Base-by-base conservation (phyloP, 2,329 filamentous ascomycete genomes). In the Mycogone perniciosa region DNA sequence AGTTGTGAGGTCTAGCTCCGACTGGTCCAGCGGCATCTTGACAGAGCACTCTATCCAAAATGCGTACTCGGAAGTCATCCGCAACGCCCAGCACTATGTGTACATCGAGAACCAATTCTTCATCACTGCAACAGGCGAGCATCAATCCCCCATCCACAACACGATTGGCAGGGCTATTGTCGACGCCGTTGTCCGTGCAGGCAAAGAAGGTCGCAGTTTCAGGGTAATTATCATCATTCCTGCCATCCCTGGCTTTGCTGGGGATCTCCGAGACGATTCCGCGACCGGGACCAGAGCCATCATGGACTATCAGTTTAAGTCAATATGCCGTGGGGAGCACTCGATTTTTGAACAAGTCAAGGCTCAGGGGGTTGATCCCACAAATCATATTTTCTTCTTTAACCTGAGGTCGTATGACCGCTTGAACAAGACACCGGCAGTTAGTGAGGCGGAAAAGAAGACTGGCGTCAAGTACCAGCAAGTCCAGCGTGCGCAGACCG, bases 101-200 rank as follows among this genome's bases (percentile, higher is more conserved):
- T 99, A 97, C 71, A 96, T 99, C 54, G 93, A 99, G 67, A 97
- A 97, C 62, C 93, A 99, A 62, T 97, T 97, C 73, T 99, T 97
- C 76, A 96, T 95, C 64, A 95, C 90, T 1, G 88, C 93, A 0
- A 97, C 92, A 0, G 89, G 89, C 7, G 85, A 93, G n/a, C 70
- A 96, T 34, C 91, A 96, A 65, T 72, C 76, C 1, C 92, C 92
- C 0, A 82, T 97, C 27, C 84, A 89, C 67, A 99, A 99, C 64
- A 86, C 83, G 13, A 87, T 99, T 48, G 93, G 93, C 9, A 77
- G 77, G 6, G 85, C 93, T 2, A 96, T 99, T 48, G 93, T 96
- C 2, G 90, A 99, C 51, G 91, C 92, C 1, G 85, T 90, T 29
- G 81, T 96, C 3, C 78, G 80, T 33, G 92, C 93, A 5, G 83